phyloP scores from a whole-genome alignment of 257 asterid species.

The Eustoma russellianum region DNA sequence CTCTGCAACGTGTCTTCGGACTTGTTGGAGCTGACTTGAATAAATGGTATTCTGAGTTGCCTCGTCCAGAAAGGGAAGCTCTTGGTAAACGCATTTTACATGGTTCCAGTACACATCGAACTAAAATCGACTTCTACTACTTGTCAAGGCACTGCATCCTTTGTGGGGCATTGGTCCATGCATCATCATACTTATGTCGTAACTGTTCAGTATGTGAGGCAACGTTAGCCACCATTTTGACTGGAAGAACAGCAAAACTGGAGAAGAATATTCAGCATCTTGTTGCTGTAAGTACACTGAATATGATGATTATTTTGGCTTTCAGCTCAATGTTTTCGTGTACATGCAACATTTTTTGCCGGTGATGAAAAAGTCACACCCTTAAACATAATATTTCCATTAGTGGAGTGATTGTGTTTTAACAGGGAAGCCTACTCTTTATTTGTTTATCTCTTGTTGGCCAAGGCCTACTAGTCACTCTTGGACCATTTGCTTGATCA shows the following conservation, averaged over 20 bases:
- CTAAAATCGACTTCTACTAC: slow-evolving; percentile 76
- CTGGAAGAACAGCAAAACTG: slow-evolving; percentile 66
- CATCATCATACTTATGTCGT: slow-evolving; percentile 48
- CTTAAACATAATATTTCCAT: too few species aligned
- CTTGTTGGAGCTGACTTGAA: slow-evolving; percentile 83
- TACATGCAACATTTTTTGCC: too few species aligned
- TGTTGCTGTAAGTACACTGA: slow-evolving; percentile 57
- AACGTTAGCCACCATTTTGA: slow-evolving; percentile 52
- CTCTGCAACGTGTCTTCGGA: slow-evolving; percentile 81
- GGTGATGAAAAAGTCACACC: too few species aligned
- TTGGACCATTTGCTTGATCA: too few species aligned
- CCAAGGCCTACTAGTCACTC: too few species aligned
- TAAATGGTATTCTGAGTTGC: slow-evolving; percentile 82
- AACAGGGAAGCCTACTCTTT: too few species aligned
- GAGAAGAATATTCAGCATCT: slow-evolving; percentile 81
- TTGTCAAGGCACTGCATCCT: slow-evolving; percentile 65
- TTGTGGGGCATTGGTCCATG: slow-evolving; percentile 74
- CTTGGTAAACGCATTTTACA: slow-evolving; percentile 39
- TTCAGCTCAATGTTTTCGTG: neutral
- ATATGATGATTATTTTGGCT: neutral
- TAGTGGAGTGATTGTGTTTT: too few species aligned
- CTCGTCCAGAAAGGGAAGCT: slow-evolving; percentile 64
- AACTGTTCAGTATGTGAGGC: slow-evolving; percentile 57
- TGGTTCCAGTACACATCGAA: slow-evolving; percentile 42
- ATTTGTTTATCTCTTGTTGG: too few species aligned